Evolutionary conservation across 257 asterid species (phyloP).

Genomic region (Plantago ovata): DNA sequence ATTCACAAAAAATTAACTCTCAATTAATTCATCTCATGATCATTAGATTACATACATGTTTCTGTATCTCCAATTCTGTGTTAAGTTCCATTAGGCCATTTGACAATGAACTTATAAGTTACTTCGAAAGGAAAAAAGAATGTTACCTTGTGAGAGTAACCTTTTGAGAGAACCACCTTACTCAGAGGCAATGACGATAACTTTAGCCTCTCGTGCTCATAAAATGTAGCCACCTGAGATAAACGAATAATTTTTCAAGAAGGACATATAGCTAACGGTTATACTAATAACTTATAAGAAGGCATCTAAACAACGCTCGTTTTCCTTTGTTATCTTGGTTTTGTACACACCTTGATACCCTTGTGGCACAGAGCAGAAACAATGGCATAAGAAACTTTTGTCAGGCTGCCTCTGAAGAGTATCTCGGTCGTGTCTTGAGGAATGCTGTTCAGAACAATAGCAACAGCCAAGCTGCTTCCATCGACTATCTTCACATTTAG

Average conservation of each 20-base stretch:
- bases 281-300: too few species aligned
- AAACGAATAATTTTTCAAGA: constrained; percentile 1
- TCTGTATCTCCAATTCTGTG: constrained; percentile 1
- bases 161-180: constrained; percentile 28
- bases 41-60: too few species aligned
- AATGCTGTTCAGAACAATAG: constrained; percentile 59
- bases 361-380: too few species aligned
- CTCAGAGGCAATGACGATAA: constrained; percentile 21
- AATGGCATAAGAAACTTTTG: constrained; percentile 53
- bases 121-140: too few species aligned
- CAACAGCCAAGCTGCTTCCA: constrained; percentile 78
- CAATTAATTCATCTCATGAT: too few species aligned
- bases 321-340: too few species aligned
- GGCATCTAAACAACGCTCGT: too few species aligned
- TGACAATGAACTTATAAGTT: too few species aligned
- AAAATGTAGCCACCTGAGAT: constrained; percentile 37
- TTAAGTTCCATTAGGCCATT: background rate
- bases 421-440: constrained; percentile 59
- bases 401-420: constrained; percentile 60
- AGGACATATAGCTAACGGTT: background rate
- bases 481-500: constrained; percentile 52
- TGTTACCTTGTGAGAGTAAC: too few species aligned
- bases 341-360: constrained; percentile 42
- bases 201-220: constrained; percentile 41
- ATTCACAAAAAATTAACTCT: too few species aligned